Evolutionary conservation across 768 basidiomycete genomes (phyloP).

Genomic region (Lyophyllum shimeji): DNA sequence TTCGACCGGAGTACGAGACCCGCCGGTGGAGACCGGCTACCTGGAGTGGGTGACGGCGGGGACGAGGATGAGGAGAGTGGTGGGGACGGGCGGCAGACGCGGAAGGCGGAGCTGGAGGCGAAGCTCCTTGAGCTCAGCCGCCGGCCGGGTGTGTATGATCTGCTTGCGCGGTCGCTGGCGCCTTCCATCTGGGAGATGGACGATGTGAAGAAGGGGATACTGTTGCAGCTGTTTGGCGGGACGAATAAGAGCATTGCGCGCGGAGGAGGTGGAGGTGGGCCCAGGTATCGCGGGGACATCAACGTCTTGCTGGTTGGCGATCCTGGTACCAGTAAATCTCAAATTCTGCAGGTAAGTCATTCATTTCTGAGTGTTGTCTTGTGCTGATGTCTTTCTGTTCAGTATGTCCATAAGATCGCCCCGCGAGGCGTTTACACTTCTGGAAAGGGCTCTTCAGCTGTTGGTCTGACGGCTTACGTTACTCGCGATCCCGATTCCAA

Average conservation of each 20-base stretch:
- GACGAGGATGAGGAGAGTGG: slow-evolving; percentile 61
- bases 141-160: slow-evolving; percentile 81
- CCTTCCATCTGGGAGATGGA: slow-evolving; percentile 99
- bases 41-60: slow-evolving; percentile 70
- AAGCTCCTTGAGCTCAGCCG: slow-evolving; percentile 72
- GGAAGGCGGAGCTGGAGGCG: slow-evolving; percentile 75
- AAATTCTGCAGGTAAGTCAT: slow-evolving; percentile 78
- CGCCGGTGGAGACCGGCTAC: slow-evolving; percentile 63
- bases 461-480: slow-evolving; percentile 97
- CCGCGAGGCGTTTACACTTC: slow-evolving; percentile 97
- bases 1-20: slow-evolving; percentile 79
- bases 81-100: slow-evolving; percentile 40
- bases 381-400: slow-evolving; percentile 1
- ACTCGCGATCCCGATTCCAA: slow-evolving; percentile 98
- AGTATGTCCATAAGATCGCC: slow-evolving; percentile 99
- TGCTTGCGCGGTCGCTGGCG: slow-evolving; percentile 81
- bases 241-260: slow-evolving; percentile 94
- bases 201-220: slow-evolving; percentile 97
- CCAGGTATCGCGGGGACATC: slow-evolving; percentile 96
- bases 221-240: slow-evolving; percentile 95
- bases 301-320: slow-evolving; percentile 97
- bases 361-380: background rate
- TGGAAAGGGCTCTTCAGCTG: slow-evolving; percentile 97
- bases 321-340: slow-evolving; percentile 95
- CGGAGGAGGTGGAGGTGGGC: slow-evolving; percentile 94